phyloP scores from a whole-genome alignment of 2,329 filamentous ascomycete genomes.

The Metarhizium humberi region DNA sequence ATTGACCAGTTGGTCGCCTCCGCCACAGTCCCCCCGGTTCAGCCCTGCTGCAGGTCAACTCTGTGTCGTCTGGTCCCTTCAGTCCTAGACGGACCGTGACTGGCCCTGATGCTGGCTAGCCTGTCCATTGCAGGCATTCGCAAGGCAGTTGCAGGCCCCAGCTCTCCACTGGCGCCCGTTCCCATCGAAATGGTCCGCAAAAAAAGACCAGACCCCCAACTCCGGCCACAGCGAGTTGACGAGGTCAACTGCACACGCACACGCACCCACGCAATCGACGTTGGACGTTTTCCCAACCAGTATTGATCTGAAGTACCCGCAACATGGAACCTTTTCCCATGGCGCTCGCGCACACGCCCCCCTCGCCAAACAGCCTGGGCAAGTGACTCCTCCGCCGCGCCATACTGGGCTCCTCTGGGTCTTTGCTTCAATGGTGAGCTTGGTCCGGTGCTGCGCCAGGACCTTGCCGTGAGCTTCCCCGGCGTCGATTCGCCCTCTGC shows the following conservation, averaged over 20 bases:
- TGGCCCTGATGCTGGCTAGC: no score
- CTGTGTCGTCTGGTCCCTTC: no score
- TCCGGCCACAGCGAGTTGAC: background rate
- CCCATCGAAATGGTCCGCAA: background rate
- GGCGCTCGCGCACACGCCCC: background rate
- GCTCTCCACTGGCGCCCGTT: background rate
- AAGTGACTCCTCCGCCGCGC: background rate
- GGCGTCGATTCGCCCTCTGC: background rate
- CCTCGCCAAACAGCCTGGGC: background rate
- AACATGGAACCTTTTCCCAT: no score
- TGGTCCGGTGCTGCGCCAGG: no score
- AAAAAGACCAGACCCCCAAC: background rate
- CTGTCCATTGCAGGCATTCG: background rate
- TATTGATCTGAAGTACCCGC: no score
- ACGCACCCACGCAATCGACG: no score
- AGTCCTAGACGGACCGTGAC: no score
- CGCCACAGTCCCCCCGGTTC: no score
- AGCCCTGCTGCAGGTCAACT: no score
- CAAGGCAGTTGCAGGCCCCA: background rate
- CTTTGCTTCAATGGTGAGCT: background rate
- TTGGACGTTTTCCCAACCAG: no score
- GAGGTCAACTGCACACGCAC: background rate
- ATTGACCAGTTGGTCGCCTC: no score
- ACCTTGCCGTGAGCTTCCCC: no score
- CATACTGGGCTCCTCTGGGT: background rate